Base-by-base conservation (phyloP, 257 asterid species). In the Solanum pimpinellifolium region DNA sequence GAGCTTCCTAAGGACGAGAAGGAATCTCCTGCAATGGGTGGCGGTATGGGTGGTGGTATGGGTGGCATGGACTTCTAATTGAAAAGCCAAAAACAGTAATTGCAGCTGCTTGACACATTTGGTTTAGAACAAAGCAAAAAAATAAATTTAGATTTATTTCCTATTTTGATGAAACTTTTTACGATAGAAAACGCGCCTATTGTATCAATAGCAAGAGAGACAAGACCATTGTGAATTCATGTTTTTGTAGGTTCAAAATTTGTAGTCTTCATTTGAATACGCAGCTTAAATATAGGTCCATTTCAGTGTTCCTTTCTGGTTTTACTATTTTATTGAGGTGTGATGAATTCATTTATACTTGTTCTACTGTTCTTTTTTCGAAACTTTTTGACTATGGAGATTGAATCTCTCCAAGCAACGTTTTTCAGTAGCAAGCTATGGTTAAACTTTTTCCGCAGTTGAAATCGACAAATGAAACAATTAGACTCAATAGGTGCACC, bases 1-100 rank as follows among this genome's bases (percentile, higher is more conserved):
- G 98, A 95, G 69, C 95, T 91, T 84, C 97, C 98, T 0, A 94
- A 92, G 81, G 98, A 95, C 2, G 98, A 95, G 88, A 91, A 90
- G 87, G 91, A 95, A 2, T 88, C 93, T 25, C 95, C 99, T 1
- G 91, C 92, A 23, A 92, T 92, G 97, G 96, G 97, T 9, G 94
- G 96, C 2, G 92, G 90, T 78, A 89, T 88, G 83, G 91, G 92
- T 12, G 98, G 98, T 16, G 98, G 98, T 27, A 94, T 93, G 97
- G 97, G 95, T 29, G 98, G 90, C 81, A 96, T 96, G 99, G 98
- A 91, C 85, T 97, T 92, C 88, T 95, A 83, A 91, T 87, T 59
- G 69, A 39, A 23, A 31, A 41, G 65, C 42, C 33, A 29, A 11
- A 27, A 59, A 86, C 65, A 84, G 65, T 70, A 39, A 84, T 7